A percentile compares a stretch with the other conserved stretches of the same genome.
Conservation (phyloP, 371 early-diverging fungal species). For the Lichtheimia corymbifera region DNA sequence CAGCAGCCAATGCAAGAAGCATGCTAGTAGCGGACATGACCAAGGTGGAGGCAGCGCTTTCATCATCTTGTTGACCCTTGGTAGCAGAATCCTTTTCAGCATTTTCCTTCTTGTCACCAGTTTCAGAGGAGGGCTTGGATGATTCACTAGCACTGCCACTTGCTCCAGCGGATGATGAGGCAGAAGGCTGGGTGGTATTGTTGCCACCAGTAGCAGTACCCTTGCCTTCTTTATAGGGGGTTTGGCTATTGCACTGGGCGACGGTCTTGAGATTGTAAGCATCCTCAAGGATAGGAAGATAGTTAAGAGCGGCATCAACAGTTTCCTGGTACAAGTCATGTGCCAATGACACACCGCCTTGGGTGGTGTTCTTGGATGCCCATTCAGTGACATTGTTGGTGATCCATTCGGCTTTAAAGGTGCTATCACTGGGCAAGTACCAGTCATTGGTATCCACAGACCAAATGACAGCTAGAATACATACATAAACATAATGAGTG, state of each 20-base stretch:
- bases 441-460: constrained; percentile 50
- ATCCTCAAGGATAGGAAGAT: constrained; percentile 35
- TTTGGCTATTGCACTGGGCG: constrained; percentile 40
- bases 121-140: background rate
- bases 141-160: background rate
- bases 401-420: constrained; percentile 28
- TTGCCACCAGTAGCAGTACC: background rate
- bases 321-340: constrained; percentile 45
- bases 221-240: constrained; percentile 37
- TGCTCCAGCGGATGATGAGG: background rate
- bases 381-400: constrained; percentile 42
- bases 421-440: constrained; percentile 19
- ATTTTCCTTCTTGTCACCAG: background rate
- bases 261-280: constrained; percentile 44
- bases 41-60: background rate
- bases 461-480: constrained; percentile 47
- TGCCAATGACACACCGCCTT: constrained; percentile 44
- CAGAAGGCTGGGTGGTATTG: background rate
- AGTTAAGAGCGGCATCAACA: constrained; percentile 39
- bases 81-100: background rate
- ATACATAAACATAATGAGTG: constrained; percentile 8
- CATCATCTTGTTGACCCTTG: background rate
- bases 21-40: background rate
- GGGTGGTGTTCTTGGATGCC: constrained; percentile 27
- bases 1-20: background rate